phyloP scores from a whole-genome alignment of 2,329 filamentous ascomycete genomes.

The Ceratocystis papillata region DNA sequence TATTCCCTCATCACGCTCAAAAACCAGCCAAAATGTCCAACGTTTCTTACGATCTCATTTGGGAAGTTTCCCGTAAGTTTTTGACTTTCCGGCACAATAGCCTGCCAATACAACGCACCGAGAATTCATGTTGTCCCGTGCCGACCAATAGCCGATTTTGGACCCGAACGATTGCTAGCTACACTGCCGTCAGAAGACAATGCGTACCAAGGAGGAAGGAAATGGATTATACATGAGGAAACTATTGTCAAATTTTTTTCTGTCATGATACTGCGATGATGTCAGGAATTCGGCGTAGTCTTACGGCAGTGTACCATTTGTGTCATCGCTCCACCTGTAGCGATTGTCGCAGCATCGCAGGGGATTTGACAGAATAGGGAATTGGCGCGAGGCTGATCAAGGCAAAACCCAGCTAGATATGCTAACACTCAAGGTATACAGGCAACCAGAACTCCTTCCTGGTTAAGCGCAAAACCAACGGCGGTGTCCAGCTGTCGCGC shows the following conservation, averaged over 20 bases:
- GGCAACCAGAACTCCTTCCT: conserved; percentile 83
- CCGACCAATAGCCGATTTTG: background rate
- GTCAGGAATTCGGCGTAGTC: background rate
- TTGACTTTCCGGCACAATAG: background rate
- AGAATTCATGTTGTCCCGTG: background rate
- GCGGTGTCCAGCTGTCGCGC: conserved; percentile 80
- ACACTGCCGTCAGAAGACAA: background rate
- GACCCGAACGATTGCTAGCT: conserved; percentile 7
- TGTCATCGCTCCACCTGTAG: too few species aligned
- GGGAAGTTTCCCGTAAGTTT: conserved; percentile 88
- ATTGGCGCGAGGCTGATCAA: background rate
- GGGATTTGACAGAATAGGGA: too few species aligned
- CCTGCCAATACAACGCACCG: background rate
- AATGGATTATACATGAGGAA: background rate
- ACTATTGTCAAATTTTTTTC: conserved; percentile 19
- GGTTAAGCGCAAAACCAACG: conserved; percentile 73
- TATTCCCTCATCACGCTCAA: conserved; percentile 23
- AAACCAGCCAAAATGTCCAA: conserved; percentile 50
- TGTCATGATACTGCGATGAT: background rate
- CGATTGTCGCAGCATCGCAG: background rate
- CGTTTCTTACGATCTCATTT: conserved; percentile 83
- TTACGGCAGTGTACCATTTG: background rate
- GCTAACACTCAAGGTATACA: conserved; percentile 33
- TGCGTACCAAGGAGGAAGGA: background rate
- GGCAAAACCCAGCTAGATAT: conserved; percentile 11